phyloP scores from a whole-genome alignment of 257 asterid species.

The Solanum stenotomum region DNA sequence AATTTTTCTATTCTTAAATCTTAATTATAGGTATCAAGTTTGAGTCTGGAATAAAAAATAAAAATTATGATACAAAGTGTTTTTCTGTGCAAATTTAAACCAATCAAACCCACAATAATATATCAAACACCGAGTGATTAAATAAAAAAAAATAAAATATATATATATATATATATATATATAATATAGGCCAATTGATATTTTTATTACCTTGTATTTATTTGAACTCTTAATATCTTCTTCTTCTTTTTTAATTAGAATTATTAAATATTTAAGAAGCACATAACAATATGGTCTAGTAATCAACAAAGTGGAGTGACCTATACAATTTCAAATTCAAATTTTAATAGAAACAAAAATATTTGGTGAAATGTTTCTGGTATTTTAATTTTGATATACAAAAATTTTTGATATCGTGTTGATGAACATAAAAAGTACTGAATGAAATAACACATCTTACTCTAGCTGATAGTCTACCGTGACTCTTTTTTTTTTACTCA shows the following conservation, averaged over 20 bases:
- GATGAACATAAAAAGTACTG: rapidly evolving
- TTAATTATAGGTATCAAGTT: not conserved
- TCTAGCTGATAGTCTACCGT: not conserved
- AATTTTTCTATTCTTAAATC: not conserved
- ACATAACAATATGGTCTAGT: not conserved
- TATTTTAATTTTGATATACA: not conserved
- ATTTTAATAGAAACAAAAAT: not conserved
- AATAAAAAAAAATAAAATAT: not conserved
- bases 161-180: no score
- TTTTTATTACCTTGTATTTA: not conserved
- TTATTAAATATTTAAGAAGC: not conserved
- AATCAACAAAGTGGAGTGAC: not conserved
- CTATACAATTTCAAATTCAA: not conserved
- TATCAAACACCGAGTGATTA: not conserved
- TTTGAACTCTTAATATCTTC: no score
- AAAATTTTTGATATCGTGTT: not conserved
- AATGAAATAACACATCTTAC: not conserved
- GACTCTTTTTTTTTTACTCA: not conserved
- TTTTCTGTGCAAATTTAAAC: no score
- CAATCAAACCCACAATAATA: not conserved
- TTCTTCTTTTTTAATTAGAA: no score
- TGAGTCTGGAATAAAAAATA: no score
- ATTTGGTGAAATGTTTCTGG: not conserved
- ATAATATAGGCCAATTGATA: not conserved
- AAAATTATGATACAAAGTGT: no score